A percentile compares a stretch with the other conserved stretches of the same genome.
Evolutionary conservation across 2,329 filamentous ascomycete species (phyloP).

Genomic region (Delphinella strobiligena): DNA sequence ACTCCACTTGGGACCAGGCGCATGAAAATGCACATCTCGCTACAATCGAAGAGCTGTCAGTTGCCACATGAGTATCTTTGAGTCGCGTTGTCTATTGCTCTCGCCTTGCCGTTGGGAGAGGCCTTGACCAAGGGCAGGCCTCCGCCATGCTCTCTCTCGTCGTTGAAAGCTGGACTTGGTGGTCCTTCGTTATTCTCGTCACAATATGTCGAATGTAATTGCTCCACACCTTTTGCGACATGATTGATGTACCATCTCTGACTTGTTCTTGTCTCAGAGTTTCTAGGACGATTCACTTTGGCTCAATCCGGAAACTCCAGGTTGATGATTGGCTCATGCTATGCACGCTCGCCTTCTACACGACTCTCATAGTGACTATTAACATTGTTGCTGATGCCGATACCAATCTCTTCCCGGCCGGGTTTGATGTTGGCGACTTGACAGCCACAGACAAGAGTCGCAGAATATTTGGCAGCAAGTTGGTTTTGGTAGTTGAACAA

Average conservation of each 20-base stretch:
- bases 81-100: not conserved
- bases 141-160: conserved; percentile 22
- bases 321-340: conserved; percentile 48
- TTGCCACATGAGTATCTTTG: conserved; percentile 9
- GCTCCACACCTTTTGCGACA: conserved; percentile 1
- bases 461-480: conserved; percentile 23
- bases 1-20: not conserved
- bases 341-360: conserved; percentile 37
- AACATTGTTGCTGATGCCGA: conserved; percentile 29
- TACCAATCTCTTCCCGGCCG: conserved; percentile 33
- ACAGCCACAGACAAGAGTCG: conserved; percentile 16
- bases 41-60: not conserved
- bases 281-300: conserved; percentile 33
- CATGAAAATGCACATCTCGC: not conserved
- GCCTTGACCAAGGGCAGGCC: not conserved
- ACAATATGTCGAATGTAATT: conserved; percentile 30
- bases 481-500: conserved; percentile 27
- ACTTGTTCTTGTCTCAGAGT: conserved; percentile 19
- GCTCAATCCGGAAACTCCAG: conserved; percentile 37
- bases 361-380: conserved; percentile 36
- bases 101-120: not conserved
- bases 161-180: conserved; percentile 37
- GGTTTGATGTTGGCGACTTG: conserved; percentile 31
- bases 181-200: conserved; percentile 28
- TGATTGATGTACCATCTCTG: conserved; percentile 3